Conservation (phyloP, 208 protist genomes). For the Crithidia bombi region DNA sequence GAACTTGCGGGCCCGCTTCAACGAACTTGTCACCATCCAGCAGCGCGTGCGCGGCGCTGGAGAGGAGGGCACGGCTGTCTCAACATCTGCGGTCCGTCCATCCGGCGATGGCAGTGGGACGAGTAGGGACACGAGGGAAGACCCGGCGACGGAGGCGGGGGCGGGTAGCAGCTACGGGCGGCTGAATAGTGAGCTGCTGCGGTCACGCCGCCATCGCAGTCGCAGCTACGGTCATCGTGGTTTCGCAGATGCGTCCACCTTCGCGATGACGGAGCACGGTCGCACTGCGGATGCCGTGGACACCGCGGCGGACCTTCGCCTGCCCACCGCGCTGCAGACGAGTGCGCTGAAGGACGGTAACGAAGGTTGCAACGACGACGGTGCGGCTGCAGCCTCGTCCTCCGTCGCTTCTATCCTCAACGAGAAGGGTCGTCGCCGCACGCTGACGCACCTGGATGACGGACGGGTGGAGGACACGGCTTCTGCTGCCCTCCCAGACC, state of each 20-base stretch:
- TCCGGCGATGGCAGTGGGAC: neutral
- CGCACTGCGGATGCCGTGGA: neutral
- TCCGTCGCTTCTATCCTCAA: neutral
- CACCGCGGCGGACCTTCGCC: neutral
- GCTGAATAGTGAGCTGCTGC: neutral
- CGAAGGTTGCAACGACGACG: neutral
- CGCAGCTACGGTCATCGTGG: neutral
- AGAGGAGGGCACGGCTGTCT: neutral
- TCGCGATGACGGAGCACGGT: neutral
- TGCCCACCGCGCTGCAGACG: neutral
- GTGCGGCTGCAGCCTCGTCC: neutral
- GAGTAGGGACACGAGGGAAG: neutral
- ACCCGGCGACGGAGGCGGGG: no score
- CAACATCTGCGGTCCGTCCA: neutral
- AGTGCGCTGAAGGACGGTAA: neutral
- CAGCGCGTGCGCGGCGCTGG: slow-evolving; percentile 15
- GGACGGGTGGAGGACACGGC: neutral
- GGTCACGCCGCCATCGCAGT: slow-evolving; percentile 13
- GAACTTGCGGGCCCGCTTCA: slow-evolving; percentile 21
- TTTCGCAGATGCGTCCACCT: neutral
- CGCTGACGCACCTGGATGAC: neutral
- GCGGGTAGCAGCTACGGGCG: neutral
- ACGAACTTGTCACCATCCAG: slow-evolving; percentile 32
- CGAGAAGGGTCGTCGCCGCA: slow-evolving; percentile 1
- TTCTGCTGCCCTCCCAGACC: no score